phyloP scores from a whole-genome alignment of 2,329 filamentous ascomycete species.

The Trichothecium sympodiale region DNA sequence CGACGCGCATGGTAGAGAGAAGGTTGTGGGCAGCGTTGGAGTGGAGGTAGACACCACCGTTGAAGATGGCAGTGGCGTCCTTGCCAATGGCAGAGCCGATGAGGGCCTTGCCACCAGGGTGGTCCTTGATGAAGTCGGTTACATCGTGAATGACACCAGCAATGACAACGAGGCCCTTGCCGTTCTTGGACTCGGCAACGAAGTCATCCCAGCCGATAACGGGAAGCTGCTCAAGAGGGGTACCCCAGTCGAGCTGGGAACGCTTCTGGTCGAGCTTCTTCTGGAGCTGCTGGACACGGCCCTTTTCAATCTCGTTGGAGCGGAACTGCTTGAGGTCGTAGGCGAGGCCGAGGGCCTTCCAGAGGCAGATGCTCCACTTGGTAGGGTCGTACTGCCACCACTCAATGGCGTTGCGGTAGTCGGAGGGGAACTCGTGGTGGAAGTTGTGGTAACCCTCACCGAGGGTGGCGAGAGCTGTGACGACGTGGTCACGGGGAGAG shows the following conservation, averaged over 20 bases:
- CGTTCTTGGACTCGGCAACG: conserved; percentile 62
- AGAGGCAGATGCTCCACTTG: conserved; percentile 78
- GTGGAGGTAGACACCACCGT: conserved; percentile 82
- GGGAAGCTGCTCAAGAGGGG: conserved; percentile 73
- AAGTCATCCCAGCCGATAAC: conserved; percentile 84
- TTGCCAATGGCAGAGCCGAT: conserved; percentile 76
- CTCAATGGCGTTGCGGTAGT: conserved; percentile 85
- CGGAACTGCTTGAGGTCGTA: conserved; percentile 87
- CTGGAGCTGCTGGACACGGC: conserved; percentile 76
- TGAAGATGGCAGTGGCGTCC: conserved; percentile 84
- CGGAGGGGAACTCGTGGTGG: conserved; percentile 88
- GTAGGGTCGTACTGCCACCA: conserved; percentile 90
- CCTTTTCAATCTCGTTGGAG: conserved; percentile 86
- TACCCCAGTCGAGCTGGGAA: conserved; percentile 72
- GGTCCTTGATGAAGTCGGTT: conserved; percentile 73
- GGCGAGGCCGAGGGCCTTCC: conserved; percentile 76
- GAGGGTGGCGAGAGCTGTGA: conserved; percentile 76
- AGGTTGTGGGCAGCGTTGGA: conserved; percentile 85
- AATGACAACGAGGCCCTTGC: conserved; percentile 64
- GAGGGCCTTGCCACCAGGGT: conserved; percentile 83
- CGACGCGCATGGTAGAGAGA: conserved; percentile 77
- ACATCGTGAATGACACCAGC: conserved; percentile 83
- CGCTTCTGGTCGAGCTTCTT: conserved; percentile 91
- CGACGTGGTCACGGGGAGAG: conserved; percentile 77
- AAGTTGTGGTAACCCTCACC: conserved; percentile 93